Base-by-base conservation (phyloP, 805 yeast genomes). In the Priceomyces castillae region DNA sequence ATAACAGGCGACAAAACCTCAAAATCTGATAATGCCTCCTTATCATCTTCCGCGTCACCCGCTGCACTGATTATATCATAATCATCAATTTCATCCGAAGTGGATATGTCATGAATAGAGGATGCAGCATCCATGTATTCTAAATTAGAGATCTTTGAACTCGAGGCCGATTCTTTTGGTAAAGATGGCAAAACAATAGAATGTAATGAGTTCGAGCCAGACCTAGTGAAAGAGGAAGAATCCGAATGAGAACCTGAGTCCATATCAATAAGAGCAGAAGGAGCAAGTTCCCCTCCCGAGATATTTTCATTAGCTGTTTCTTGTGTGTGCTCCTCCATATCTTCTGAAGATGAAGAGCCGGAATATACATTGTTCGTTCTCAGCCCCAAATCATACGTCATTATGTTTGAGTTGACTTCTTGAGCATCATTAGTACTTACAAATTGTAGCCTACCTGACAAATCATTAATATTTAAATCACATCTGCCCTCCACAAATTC, bases 51-150 rank as follows among this genome's bases (percentile, higher is more conserved):
- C 14, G 57, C 64, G 14, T 61, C 67, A 16, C 46, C 54, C 22
- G 53, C 61, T 34, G 54, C 56, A 43, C 68, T 62, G 30, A 67
- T 60, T 36, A 67, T 54, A 42, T 67, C 71, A 36, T 61, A 64
- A 39, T 62, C 70, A 15, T 48, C 52, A 14, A 35, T 49, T 11
- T 44, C 52, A 17, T 40, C 51, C 2, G 35, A 45, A 15, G 33
- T 45, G 15, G 46, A 35, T 19, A 17, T 34, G 3, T 40, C 36
- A 28, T 30, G 26, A 10, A 46, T 23, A n/a, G 47, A 47, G 5
- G 52, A 45, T 20, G 39, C 46, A 9, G 63, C 62, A 54, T 59
- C 61, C 15, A 50, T 20, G 40, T 51, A 53, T 42, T 53, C 57
- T 17, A 60, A 54, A n/a, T 49, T 30, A 35, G 45, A 46, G 19